Evolutionary conservation across 805 yeast species (phyloP).

Genomic region (Saturnispora besseyi): DNA sequence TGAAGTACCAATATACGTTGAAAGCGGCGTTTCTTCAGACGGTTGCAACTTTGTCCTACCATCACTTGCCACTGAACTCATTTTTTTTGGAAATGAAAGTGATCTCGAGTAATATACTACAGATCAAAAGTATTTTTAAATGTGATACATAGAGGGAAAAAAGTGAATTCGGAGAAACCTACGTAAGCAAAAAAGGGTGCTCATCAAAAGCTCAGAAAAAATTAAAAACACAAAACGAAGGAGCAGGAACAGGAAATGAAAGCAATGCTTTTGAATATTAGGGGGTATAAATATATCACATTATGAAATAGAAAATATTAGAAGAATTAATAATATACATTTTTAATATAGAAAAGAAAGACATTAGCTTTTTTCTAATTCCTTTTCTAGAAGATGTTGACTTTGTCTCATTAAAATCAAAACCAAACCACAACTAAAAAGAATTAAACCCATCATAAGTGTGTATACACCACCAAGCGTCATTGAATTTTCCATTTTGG

Average conservation of each 20-base stretch:
- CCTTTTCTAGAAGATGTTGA: conserved; percentile 11
- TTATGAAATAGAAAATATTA: background rate
- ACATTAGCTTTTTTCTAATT: background rate
- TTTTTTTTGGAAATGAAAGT: background rate
- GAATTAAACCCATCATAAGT: conserved; percentile 48
- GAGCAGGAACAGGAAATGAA: no score
- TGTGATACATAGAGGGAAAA: background rate
- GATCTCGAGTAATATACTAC: background rate
- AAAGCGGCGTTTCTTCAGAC: background rate
- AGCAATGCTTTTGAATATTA: no score
- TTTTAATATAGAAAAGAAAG: background rate
- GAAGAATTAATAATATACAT: background rate
- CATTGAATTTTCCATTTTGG: conserved; percentile 48
- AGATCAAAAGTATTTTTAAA: background rate
- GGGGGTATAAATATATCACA: background rate
- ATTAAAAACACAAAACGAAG: no score
- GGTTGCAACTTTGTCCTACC: background rate
- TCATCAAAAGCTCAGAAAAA: background rate
- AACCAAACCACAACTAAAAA: conserved; percentile 11
- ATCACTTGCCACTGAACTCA: background rate
- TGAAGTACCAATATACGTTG: background rate
- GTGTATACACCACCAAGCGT: conserved; percentile 73
- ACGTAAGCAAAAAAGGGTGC: background rate
- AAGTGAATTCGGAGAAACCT: background rate
- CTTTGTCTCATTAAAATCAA: conserved; percentile 16